Percentiles rank a stretch among this genome's conserved stretches.
phyloP scores from a whole-genome alignment of 768 basidiomycete species.

The Dacryopinax primogenitus region DNA sequence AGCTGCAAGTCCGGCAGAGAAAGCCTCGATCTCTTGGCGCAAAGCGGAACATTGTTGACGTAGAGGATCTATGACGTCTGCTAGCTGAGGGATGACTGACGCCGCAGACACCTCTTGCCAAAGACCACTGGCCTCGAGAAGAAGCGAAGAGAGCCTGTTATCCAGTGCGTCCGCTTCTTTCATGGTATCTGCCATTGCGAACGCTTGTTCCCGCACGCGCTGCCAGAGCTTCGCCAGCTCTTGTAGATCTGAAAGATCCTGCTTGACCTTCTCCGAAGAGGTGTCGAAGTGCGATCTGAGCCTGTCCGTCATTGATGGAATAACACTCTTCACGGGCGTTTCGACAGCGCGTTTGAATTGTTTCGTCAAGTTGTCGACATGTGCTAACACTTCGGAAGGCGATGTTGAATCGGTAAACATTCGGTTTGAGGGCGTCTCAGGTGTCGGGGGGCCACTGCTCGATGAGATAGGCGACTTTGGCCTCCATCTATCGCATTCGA shows the following conservation, averaged over 20 bases:
- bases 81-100: conserved; percentile 24
- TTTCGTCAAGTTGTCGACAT: neutral
- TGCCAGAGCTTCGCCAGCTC: conserved; percentile 31
- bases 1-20: conserved; percentile 37
- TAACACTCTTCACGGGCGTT: neutral
- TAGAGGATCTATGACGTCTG: neutral
- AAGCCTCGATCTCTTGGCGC: conserved; percentile 35
- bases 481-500: neutral
- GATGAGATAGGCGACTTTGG: neutral
- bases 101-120: conserved; percentile 29
- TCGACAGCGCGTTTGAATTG: neutral
- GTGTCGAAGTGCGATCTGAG: neutral
- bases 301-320: neutral
- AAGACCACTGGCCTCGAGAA: conserved; percentile 27
- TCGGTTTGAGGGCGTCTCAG: neutral
- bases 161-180: conserved; percentile 49
- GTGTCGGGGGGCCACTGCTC: neutral
- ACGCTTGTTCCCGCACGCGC: conserved; percentile 44
- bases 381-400: neutral
- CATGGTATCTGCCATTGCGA: conserved; percentile 43
- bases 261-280: neutral
- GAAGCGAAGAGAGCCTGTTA: conserved; percentile 30
- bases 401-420: neutral
- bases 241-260: neutral
- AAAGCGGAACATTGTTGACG: conserved; percentile 19